Conservation (phyloP, 2,329 filamentous ascomycete genomes). For the Lachnellula hyalina region DNA sequence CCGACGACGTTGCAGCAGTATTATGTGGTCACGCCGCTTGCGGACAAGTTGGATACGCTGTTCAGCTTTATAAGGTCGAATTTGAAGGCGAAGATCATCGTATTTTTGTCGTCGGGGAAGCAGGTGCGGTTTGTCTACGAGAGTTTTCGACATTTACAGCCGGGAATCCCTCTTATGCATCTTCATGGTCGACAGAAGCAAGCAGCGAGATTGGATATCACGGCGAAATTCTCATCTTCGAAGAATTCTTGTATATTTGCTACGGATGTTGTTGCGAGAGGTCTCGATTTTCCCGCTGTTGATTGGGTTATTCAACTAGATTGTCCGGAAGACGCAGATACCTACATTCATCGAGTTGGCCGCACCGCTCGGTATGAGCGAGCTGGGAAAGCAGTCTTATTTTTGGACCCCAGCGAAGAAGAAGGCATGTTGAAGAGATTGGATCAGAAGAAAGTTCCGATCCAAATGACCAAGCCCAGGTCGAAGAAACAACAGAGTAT, state of each 20-base stretch:
- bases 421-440: conserved; percentile 82
- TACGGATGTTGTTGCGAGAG: conserved; percentile 90
- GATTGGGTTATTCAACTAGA: conserved; percentile 99
- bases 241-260: conserved; percentile 88
- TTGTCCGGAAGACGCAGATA: conserved; percentile 92
- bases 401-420: conserved; percentile 89
- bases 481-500: conserved; percentile 87
- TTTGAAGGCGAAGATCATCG: conserved; percentile 88
- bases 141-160: conserved; percentile 85
- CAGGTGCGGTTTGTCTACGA: conserved; percentile 97
- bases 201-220: conserved; percentile 80
- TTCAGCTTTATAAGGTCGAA: conserved; percentile 91
- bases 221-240: conserved; percentile 71
- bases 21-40: conserved; percentile 78
- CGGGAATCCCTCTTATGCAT: conserved; percentile 88
- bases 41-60: conserved; percentile 85
- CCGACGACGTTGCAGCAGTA: conserved; percentile 83
- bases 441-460: conserved; percentile 82
- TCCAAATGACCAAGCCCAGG: conserved; percentile 80
- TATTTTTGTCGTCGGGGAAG: conserved; percentile 92
- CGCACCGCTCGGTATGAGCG: conserved; percentile 91
- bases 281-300: conserved; percentile 91
- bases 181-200: conserved; percentile 94
- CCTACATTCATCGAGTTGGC: conserved; percentile 94
- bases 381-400: conserved; percentile 80